These are phyloP conservation scores for Russula virescens DNA, from an alignment of 768 basidiomycete species.

Conservation along the genomic window DNA sequence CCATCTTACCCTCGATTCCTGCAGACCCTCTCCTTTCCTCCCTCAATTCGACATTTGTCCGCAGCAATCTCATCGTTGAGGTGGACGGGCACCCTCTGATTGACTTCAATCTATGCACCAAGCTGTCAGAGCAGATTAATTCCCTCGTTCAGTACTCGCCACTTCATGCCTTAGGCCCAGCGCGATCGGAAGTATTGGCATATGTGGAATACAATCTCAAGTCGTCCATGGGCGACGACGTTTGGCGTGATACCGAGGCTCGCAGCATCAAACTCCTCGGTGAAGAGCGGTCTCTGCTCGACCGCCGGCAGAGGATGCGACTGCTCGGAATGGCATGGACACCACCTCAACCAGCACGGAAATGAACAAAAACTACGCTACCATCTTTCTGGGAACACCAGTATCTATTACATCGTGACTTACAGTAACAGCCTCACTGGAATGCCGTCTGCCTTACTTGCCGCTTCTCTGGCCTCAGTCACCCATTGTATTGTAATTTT, in stretches of 20 bases:
- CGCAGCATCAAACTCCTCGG: background rate
- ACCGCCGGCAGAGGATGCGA: background rate
- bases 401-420: too few species aligned
- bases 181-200: constrained; percentile 1
- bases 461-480: too few species aligned
- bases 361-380: too few species aligned
- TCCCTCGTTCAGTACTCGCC: constrained; percentile 9
- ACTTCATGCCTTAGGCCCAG: background rate
- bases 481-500: too few species aligned
- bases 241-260: background rate
- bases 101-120: background rate
- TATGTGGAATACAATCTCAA: constrained; percentile 11
- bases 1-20: background rate
- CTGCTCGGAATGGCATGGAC: constrained; percentile 6
- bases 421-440: too few species aligned
- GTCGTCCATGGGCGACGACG: background rate
- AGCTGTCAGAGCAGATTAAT: constrained; percentile 8
- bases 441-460: too few species aligned
- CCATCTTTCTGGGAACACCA: background rate
- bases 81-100: constrained; percentile 7
- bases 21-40: constrained; percentile 7
- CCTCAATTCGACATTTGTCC: constrained; percentile 3
- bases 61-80: background rate
- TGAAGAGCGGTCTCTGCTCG: background rate
- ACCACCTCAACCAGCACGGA: background rate